Evolutionary conservation across 257 asterid species (phyloP).

Genomic region (Anisodus acutangulus): DNA sequence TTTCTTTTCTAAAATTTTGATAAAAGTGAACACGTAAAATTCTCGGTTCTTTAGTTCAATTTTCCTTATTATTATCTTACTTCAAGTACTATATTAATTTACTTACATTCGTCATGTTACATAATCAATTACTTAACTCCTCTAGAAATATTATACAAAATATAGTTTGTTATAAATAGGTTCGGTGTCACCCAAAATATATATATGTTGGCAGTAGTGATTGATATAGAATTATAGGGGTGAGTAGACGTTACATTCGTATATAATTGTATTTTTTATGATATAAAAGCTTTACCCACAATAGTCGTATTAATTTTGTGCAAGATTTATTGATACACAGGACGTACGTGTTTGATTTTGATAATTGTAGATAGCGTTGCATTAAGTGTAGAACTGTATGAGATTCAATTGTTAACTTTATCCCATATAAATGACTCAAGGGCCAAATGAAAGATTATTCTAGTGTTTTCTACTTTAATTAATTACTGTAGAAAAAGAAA

Average conservation of each 20-base stretch:
- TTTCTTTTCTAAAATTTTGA: too few relatives aligned
- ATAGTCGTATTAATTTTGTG: not conserved
- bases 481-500: not conserved
- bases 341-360: not conserved
- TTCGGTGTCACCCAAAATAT: too few relatives aligned
- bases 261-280: not conserved
- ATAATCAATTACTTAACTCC: too few relatives aligned
- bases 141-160: too few relatives aligned
- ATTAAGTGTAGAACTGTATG: not conserved
- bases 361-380: not conserved
- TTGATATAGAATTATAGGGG: not conserved
- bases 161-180: too few relatives aligned
- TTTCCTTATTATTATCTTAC: too few relatives aligned
- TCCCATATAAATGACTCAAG: not conserved
- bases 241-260: not conserved
- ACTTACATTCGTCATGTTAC: too few relatives aligned
- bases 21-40: too few relatives aligned
- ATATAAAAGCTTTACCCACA: not conserved
- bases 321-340: not conserved
- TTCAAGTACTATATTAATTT: too few relatives aligned
- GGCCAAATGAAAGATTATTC: conserved; percentile 17
- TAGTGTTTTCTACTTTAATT: conserved; percentile 9
- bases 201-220: too few relatives aligned
- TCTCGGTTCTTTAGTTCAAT: too few relatives aligned
- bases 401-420: not conserved